Base-by-base conservation (phyloP, 2,329 filamentous ascomycete species). In the Exserohilum rostratum region DNA sequence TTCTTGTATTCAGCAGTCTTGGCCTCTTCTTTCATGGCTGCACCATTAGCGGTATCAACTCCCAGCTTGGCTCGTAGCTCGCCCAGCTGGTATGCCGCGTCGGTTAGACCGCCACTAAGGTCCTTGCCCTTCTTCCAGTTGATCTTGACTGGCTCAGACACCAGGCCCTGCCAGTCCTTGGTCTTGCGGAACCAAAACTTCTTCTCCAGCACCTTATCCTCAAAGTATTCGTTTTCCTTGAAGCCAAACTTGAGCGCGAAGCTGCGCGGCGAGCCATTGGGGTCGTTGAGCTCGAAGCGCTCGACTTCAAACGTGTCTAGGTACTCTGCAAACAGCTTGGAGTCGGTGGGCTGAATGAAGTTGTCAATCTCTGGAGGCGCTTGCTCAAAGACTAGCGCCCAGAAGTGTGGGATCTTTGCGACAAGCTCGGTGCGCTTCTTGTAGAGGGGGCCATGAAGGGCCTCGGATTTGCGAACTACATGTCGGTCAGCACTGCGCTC, bases 331-430 rank as follows among this genome's bases (percentile, higher is more conserved):
- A 98, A 84, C 58, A 95, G 79, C 7, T 84, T 83, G 12, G 88
- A 87, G 79, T 98, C 93, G 44, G 85, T 84, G 38, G 91, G 89
- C 73, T 91, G 88, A 72, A 98, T 89, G 82, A 88, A 92, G 77
- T 91, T 88, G 78, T 96, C 92, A 66, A 99, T 85, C 60, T 96
- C 91, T 42, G 85, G 83, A 2, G 93, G 92, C 2, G 90, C 87
- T 78, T 92, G 89, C 80, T 96, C 90, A 74, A 98, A 84, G 53
- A 97, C 93, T 54, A 96, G 85, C n/a, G 90, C 83, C 95, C 95
- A 98, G 85, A 98, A 99, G 79, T 90, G 87, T 66, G 87, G 85
- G 71, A 97, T 93, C 70, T 87, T 82, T 60, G 84, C 77, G 61
- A 95, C 80, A 61, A 91, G 77, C 66, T 85, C 83, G 62, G 85